These are phyloP conservation scores for Larix kaempferi DNA, from an alignment of 75 land plant species.

Conservation along the genomic window DNA sequence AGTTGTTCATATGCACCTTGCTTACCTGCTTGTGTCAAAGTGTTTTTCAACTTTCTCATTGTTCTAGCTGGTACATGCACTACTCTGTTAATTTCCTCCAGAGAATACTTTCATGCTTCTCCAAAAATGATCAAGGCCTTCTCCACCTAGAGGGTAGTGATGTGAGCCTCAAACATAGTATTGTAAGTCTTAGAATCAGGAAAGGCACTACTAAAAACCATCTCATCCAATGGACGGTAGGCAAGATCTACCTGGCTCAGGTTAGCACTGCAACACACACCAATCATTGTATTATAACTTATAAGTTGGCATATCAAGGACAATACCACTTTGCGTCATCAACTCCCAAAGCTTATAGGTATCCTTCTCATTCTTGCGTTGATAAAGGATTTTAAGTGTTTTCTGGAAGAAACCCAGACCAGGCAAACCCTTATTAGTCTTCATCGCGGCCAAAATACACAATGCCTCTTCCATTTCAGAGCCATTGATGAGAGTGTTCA, in stretches of 20 bases:
- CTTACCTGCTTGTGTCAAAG: slow-evolving; percentile 20
- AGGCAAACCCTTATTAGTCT: too few relatives aligned
- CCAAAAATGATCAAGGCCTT: slow-evolving; percentile 6
- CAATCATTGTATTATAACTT: slow-evolving; percentile 48
- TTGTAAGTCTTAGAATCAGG: slow-evolving; percentile 19
- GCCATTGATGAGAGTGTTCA: too few relatives aligned
- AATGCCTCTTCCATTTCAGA: too few relatives aligned
- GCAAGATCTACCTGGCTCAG: slow-evolving; percentile 2
- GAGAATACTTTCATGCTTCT: slow-evolving; percentile 37
- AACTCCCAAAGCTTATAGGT: slow-evolving; percentile 26
- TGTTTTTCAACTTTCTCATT: slow-evolving; percentile 31
- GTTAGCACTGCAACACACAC: slow-evolving; percentile 13
- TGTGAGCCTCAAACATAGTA: slow-evolving; percentile 14
- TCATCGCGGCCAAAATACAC: too few relatives aligned
- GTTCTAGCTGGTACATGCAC: slow-evolving; percentile 28
- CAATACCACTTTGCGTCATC: slow-evolving; percentile 14
- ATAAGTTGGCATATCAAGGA: slow-evolving; percentile 23
- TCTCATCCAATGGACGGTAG: slow-evolving; percentile 14
- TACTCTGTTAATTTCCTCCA: slow-evolving; percentile 26
- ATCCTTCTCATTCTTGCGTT: slow-evolving; percentile 12
- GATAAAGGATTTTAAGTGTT: too few relatives aligned
- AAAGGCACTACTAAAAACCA: slow-evolving; percentile 18
- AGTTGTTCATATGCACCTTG: slow-evolving; percentile 21
- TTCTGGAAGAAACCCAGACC: too few relatives aligned
- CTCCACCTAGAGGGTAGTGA: neutral